phyloP scores from a whole-genome alignment of 306 rosid genomes.

The Neltuma alba region DNA sequence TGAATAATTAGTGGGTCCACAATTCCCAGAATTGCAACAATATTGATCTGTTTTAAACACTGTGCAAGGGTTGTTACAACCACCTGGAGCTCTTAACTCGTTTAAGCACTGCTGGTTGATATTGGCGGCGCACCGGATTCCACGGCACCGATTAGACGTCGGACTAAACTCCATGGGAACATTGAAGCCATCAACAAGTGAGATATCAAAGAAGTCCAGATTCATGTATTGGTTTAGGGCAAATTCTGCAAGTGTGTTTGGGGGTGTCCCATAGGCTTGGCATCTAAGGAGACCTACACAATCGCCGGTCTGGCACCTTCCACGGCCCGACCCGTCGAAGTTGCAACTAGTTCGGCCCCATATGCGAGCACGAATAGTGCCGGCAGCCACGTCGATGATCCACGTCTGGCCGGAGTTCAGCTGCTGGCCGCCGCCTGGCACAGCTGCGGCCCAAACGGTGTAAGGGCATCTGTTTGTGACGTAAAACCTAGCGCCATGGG shows the following conservation, averaged over 20 bases:
- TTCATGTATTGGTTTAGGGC: constrained; percentile 37
- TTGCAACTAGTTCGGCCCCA: constrained; percentile 61
- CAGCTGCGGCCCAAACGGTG: constrained; percentile 53
- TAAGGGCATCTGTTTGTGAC: constrained; percentile 45
- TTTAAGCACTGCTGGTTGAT: constrained; percentile 50
- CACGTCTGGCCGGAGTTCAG: constrained; percentile 33
- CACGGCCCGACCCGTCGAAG: constrained; percentile 46
- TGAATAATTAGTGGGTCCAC: constrained; percentile 42
- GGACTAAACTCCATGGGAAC: constrained; percentile 51
- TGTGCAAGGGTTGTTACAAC: constrained; percentile 56
- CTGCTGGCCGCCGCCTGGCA: constrained; percentile 40
- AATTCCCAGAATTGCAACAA: constrained; percentile 40
- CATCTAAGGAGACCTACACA: constrained; percentile 42
- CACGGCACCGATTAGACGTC: neutral
- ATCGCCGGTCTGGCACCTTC: constrained; percentile 60
- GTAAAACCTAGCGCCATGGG: constrained; percentile 29
- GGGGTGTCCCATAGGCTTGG: constrained; percentile 42
- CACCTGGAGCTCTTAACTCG: constrained; percentile 35
- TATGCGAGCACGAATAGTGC: constrained; percentile 34
- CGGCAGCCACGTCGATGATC: constrained; percentile 22
- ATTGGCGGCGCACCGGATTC: constrained; percentile 35
- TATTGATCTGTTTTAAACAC: constrained; percentile 36
- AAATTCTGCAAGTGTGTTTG: constrained; percentile 57
- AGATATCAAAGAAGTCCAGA: constrained; percentile 45
- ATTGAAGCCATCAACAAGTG: constrained; percentile 51